Conservation (phyloP, 257 asterid genomes). For the Rubia yunnanensis region DNA sequence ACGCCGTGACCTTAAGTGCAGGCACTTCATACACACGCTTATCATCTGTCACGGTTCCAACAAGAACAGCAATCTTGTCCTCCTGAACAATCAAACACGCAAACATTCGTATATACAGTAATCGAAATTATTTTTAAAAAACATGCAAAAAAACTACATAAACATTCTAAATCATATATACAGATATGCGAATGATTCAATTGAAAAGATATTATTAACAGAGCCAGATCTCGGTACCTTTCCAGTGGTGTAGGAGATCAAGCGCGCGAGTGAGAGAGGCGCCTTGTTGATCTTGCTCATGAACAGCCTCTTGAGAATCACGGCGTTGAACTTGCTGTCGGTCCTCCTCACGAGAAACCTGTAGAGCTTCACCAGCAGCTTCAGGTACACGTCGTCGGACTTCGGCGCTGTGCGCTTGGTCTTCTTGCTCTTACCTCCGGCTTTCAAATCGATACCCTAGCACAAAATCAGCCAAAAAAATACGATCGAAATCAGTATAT, state of each 20-base stretch:
- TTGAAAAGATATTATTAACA: background rate
- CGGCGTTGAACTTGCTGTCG: constrained; percentile 77
- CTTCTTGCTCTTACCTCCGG: constrained; percentile 91
- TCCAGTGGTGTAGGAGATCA: constrained; percentile 48
- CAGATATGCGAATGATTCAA: background rate
- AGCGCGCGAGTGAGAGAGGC: constrained; percentile 77
- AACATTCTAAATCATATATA: background rate
- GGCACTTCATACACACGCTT: constrained; percentile 62
- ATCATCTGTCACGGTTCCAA: constrained; percentile 78
- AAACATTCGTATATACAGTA: background rate
- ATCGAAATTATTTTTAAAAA: too few species aligned
- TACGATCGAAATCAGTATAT: background rate
- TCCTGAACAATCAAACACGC: constrained; percentile 29
- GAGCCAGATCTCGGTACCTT: constrained; percentile 36
- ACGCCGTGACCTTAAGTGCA: constrained; percentile 58
- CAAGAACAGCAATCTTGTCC: constrained; percentile 73
- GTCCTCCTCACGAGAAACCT: constrained; percentile 88
- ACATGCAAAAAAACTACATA: background rate
- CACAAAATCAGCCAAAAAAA: background rate
- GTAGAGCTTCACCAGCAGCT: constrained; percentile 77
- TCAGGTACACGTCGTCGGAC: constrained; percentile 60
- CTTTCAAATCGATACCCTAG: constrained; percentile 86
- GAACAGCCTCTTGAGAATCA: constrained; percentile 70
- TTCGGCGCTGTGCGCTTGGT: constrained; percentile 74
- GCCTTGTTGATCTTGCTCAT: constrained; percentile 91